These are phyloP conservation scores for Nicotiana rustica DNA, from an alignment of 305 asterid species.

Conservation along the genomic window DNA sequence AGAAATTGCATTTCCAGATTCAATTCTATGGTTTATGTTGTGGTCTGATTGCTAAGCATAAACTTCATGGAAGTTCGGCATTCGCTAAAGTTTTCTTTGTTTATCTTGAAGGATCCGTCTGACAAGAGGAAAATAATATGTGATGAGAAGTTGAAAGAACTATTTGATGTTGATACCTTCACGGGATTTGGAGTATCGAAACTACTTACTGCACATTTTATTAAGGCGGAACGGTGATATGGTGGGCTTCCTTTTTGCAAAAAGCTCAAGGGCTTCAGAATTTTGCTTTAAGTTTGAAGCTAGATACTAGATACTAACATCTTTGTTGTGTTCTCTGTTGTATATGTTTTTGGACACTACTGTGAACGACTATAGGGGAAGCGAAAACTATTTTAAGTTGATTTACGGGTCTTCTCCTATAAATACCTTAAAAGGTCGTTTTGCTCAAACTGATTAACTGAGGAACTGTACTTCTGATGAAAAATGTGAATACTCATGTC, in stretches of 20 bases:
- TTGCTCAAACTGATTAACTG: conserved; percentile 16
- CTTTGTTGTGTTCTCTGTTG: conserved; percentile 31
- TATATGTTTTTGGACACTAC: conserved; percentile 22
- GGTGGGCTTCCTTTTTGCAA: conserved; percentile 29
- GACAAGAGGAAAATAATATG: conserved; percentile 79
- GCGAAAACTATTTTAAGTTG: background rate
- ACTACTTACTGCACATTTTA: conserved; percentile 65
- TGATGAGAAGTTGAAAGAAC: conserved; percentile 93
- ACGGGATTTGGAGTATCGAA: conserved; percentile 71
- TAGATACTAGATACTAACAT: conserved; percentile 36
- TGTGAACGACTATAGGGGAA: background rate
- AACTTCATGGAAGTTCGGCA: background rate
- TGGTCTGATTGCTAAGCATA: background rate
- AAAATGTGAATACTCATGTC: conserved; percentile 29
- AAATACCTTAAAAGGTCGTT: background rate
- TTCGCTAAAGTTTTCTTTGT: conserved; percentile 28
- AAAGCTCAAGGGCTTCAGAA: conserved; percentile 34
- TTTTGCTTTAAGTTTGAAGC: conserved; percentile 38
- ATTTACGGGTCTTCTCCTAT: background rate
- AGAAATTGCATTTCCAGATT: conserved; percentile 7
- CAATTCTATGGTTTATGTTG: background rate
- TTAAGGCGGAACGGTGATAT: conserved; percentile 67
- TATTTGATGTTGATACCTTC: conserved; percentile 73
- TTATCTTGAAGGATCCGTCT: conserved; percentile 77
- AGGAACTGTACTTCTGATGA: conserved; percentile 28